A percentile compares a stretch with the other conserved stretches of the same genome.
phyloP scores from a whole-genome alignment of 495 filamentous ascomycete species.

The Penicillium cinerascens region DNA sequence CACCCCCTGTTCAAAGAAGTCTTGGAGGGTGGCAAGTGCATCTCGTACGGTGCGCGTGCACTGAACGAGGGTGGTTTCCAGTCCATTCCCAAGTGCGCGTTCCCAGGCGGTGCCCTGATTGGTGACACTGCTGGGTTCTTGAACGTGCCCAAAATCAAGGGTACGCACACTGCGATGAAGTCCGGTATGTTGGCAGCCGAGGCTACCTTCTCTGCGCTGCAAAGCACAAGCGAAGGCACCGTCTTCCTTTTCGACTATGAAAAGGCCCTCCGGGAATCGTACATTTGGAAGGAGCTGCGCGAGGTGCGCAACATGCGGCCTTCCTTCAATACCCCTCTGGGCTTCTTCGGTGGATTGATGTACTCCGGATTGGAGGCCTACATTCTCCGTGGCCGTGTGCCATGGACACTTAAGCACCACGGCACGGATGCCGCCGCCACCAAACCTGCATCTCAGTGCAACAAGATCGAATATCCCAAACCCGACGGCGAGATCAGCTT shows the following conservation, averaged over 20 bases:
- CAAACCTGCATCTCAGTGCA: slow-evolving; percentile 70
- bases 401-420: slow-evolving; percentile 92
- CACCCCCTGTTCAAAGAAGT: slow-evolving; percentile 81
- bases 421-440: slow-evolving; percentile 63
- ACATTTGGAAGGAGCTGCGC: slow-evolving; percentile 91
- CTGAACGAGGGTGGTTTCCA: slow-evolving; percentile 97
- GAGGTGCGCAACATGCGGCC: slow-evolving; percentile 97
- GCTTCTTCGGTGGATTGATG: slow-evolving; percentile 80
- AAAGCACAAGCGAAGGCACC: slow-evolving; percentile 54
- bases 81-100: slow-evolving; percentile 93
- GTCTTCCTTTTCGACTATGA: slow-evolving; percentile 97
- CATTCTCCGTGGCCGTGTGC: slow-evolving; percentile 74
- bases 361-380: slow-evolving; percentile 95
- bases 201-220: slow-evolving; percentile 74
- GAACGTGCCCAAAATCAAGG: slow-evolving; percentile 98
- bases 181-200: slow-evolving; percentile 96
- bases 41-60: slow-evolving; percentile 92
- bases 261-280: slow-evolving; percentile 76
- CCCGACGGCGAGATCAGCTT: slow-evolving; percentile 92
- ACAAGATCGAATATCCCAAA: slow-evolving; percentile 94
- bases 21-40: slow-evolving; percentile 92
- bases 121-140: slow-evolving; percentile 95
- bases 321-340: slow-evolving; percentile 81
- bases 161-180: slow-evolving; percentile 96
- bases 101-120: slow-evolving; percentile 93